phyloP scores from a whole-genome alignment of 2,329 filamentous ascomycete genomes.

The Aspergillus novofumigatus region DNA sequence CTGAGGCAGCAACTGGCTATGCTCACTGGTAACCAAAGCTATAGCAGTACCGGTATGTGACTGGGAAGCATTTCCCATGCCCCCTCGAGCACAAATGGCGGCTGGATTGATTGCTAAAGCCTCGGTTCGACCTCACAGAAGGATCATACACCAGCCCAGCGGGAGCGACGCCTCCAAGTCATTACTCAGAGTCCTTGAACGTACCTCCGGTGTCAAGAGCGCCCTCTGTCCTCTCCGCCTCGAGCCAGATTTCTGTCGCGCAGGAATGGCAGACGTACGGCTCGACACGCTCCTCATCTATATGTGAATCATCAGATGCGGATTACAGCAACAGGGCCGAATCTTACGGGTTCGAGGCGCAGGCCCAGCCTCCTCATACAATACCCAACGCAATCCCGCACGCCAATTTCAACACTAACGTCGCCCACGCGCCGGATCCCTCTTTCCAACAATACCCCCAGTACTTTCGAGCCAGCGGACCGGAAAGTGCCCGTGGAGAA shows the following conservation, averaged over 20 bases:
- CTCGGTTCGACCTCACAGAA: conserved; percentile 9
- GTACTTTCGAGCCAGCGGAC: conserved; percentile 10
- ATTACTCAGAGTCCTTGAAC: conserved; percentile 19
- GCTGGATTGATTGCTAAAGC: neutral
- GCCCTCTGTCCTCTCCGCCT: conserved; percentile 20
- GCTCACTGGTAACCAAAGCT: conserved; percentile 19
- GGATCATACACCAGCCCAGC: conserved; percentile 16
- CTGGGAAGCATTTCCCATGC: neutral
- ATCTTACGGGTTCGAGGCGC: conserved; percentile 16
- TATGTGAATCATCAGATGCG: conserved; percentile 24
- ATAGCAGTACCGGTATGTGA: conserved; percentile 16
- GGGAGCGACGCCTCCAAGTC: conserved; percentile 19
- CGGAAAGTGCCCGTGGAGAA: conserved; percentile 12
- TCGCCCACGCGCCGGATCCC: conserved; percentile 14
- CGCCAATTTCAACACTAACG: conserved; percentile 15
- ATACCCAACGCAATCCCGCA: conserved; percentile 17
- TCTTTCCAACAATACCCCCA: conserved; percentile 18
- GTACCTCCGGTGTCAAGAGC: conserved; percentile 17
- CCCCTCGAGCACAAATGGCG: neutral
- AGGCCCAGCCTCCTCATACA: conserved; percentile 12
- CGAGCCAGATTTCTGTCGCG: conserved; percentile 23
- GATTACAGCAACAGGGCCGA: conserved; percentile 25
- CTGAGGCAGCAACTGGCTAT: conserved; percentile 47
- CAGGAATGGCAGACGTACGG: conserved; percentile 27
- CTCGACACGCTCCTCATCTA: conserved; percentile 24